Evolutionary conservation across 1,284 basidiomycete genomes (phyloP).

Genomic region (Tausonia pullulans): DNA sequence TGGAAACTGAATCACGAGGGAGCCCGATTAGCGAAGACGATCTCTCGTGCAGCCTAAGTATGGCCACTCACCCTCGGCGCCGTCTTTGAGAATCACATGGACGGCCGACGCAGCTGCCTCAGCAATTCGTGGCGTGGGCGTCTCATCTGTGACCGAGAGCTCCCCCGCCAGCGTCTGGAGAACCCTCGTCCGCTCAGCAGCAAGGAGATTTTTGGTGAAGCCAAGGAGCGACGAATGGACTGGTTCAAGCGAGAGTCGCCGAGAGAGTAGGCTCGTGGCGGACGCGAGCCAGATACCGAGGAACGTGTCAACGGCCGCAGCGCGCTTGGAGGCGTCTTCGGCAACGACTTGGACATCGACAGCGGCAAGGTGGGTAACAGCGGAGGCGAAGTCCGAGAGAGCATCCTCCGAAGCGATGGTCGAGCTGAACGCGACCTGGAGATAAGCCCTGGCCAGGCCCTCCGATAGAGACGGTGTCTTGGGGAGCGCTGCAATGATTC

Average conservation of each 20-base stretch:
- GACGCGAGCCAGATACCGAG: not conserved
- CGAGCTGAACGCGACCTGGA: too few species aligned
- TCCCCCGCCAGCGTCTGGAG: not conserved
- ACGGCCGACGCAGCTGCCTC: conserved; percentile 2
- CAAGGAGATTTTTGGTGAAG: conserved; percentile 3
- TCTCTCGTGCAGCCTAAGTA: not conserved
- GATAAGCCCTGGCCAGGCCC: too few species aligned
- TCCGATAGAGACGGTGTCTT: too few species aligned
- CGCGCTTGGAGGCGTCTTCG: too few species aligned
- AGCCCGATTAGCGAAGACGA: not conserved
- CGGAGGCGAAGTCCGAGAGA: too few species aligned
- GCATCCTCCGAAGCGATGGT: too few species aligned
- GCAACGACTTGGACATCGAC: too few species aligned
- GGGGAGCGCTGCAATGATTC: too few species aligned
- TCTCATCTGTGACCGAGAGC: too few species aligned
- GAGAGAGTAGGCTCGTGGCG: too few species aligned
- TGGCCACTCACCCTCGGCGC: conserved; percentile 9
- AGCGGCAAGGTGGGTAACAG: too few species aligned
- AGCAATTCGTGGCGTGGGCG: not conserved
- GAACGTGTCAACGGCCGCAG: conserved; percentile 2
- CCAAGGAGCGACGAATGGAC: not conserved
- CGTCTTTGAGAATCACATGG: conserved; percentile 10
- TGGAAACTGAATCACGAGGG: conserved; percentile 5
- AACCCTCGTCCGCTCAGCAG: conserved; percentile 1
- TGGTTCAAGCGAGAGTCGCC: too few species aligned